A percentile compares a stretch with the other conserved stretches of the same genome.
Conservation (phyloP, 108 stramenopile genomes). For the Discostella stelligeroides region DNA sequence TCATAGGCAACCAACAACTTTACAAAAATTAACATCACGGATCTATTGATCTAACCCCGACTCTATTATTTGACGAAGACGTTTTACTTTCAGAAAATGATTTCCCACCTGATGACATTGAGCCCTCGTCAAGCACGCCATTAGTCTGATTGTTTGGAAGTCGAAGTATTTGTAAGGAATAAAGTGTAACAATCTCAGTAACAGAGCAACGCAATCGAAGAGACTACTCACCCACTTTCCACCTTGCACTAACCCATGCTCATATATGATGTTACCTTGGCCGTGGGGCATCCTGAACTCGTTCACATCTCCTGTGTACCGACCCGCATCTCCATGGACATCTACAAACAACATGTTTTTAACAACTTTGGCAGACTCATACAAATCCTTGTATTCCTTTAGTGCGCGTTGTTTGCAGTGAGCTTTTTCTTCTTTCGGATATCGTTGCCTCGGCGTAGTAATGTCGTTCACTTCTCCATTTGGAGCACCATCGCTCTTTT, state of each 20-base stretch:
- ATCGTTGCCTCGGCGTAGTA: no score
- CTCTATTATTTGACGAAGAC: no score
- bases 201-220: background rate
- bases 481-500: no score
- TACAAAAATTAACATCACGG: no score
- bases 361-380: constrained; percentile 25
- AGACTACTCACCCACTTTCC: constrained; percentile 39
- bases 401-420: constrained; percentile 12
- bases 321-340: constrained; percentile 35
- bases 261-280: constrained; percentile 31
- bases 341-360: constrained; percentile 47
- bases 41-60: no score
- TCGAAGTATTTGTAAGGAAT: no score
- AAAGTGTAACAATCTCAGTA: no score
- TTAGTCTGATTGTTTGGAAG: constrained; percentile 27
- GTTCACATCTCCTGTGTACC: constrained; percentile 50
- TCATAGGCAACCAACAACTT: no score
- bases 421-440: background rate
- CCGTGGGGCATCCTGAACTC: constrained; percentile 42
- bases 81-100: no score
- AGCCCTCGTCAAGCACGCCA: constrained; percentile 31
- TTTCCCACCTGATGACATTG: no score
- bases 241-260: constrained; percentile 38
- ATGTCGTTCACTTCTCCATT: no score
- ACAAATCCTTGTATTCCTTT: constrained; percentile 33